Evolutionary conservation across 768 basidiomycete species (phyloP).

Genomic region (Saitozyma sp.): DNA sequence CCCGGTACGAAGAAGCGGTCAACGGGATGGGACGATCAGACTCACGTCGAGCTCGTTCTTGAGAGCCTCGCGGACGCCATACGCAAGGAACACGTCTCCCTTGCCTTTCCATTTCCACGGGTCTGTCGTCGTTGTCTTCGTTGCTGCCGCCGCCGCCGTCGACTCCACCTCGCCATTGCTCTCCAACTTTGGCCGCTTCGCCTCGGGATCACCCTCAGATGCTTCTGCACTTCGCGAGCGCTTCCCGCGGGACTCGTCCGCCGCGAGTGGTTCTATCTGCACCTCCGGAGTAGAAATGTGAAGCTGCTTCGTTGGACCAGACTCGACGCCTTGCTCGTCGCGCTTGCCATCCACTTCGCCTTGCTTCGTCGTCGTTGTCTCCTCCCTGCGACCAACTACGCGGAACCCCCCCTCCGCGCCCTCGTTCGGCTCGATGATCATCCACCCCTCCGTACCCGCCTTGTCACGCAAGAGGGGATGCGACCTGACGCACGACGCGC

Average conservation of each 20-base stretch:
- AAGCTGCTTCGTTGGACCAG: too few relatives aligned
- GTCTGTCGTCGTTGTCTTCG: not conserved
- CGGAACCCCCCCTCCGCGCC: not conserved
- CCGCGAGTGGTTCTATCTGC: not conserved
- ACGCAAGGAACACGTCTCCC: slow-evolving; percentile 47
- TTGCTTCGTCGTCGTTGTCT: slow-evolving; percentile 1
- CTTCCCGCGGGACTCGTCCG: not conserved
- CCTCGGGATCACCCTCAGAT: not conserved
- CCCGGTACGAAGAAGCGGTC: not conserved
- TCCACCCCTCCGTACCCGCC: slow-evolving; percentile 47
- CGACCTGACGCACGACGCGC: slow-evolving; percentile 32
- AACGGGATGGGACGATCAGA: not conserved
- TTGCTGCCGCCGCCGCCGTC: not conserved
- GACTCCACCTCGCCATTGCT: not conserved
- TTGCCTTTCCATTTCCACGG: slow-evolving; percentile 17
- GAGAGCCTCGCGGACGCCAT: slow-evolving; percentile 35
- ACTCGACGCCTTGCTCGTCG: too few relatives aligned
- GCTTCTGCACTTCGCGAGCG: slow-evolving; percentile 1
- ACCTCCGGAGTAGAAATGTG: too few relatives aligned
- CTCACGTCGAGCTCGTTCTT: slow-evolving; percentile 29
- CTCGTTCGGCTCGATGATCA: slow-evolving; percentile 40
- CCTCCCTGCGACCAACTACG: slow-evolving; percentile 9
- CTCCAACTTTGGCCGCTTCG: slow-evolving; percentile 4
- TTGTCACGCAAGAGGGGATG: slow-evolving; percentile 16
- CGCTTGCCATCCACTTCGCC: not conserved